Base-by-base conservation (phyloP, 1,284 basidiomycete genomes). In the Cryptococcus sp. region DNA sequence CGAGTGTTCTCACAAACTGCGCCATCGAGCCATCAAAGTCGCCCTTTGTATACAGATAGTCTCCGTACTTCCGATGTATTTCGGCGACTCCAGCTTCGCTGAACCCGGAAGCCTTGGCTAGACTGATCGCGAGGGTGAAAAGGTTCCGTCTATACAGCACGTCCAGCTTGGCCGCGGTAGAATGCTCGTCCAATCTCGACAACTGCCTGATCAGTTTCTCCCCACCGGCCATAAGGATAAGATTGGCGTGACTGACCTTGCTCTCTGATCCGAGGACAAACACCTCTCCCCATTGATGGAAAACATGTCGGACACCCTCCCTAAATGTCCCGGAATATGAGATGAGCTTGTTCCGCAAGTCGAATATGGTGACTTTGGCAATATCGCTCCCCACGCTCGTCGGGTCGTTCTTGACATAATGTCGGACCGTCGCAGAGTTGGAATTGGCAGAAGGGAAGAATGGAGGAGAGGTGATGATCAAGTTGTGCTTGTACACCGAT, bases 11-110 rank as follows among this genome's bases (percentile, higher is more conserved):
- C 40, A 94, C 77, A 63, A 87, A 98, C 66, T 97, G 91, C 32
- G 81, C 79, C 85, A 97, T 94, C 1, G 93, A 85, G 5, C 84
- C 86, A 54, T 97, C 94, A 62, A 86, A 95, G 64, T 97, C 91
- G 5, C 85, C 85, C 69, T 95, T 97, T 11, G 76, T 71, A 63
- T 98, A 97, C 7, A 97, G 76, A 65, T 92, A 83, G 64, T 98
- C 93, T 2, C 91, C 94, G 66, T 94, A 97, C 50, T 86, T 83
- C 37, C 82, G 76, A 62, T 91, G 85, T 23, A 95, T 89, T 58
- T 93, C 90, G 0, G 87, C 87, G 3, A 92, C 78, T 38, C 81
- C 85, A 1, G 79, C 73, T 19, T 82, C 78, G 48, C 86, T 83
- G 38, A 92, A 75, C 4, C 79, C 77, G 54, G 88, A 85, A 0